Evolutionary conservation across 768 basidiomycete species (phyloP), one percentile per base, ranked within the genome.

Genomic region (Lactarius vividus): DNA sequence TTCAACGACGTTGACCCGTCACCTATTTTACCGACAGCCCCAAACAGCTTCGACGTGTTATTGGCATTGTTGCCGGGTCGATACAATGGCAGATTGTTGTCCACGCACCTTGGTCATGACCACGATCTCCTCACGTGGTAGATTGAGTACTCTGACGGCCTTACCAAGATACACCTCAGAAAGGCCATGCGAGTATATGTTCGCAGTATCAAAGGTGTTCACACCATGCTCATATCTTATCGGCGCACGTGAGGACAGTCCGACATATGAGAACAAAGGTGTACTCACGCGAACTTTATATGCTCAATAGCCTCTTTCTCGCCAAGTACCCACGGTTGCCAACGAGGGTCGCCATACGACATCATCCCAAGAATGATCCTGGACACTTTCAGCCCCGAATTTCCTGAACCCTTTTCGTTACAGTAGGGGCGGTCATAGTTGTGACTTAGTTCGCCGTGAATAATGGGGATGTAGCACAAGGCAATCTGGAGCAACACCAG

Each of bases 311-410:
- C 66, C 42, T 71, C 70, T 10, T 73, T 72, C 56, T 79, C 74
- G 6, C 65, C 72, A 1, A 74, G 63, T 31, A 78, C 72, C 78
- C 78, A 79, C 11, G 66, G 63, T 49, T 73, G 64, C 70, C 75
- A 74, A 33, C 64, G 59, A 3, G 70, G 26, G 11, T 72, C 72
- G 29, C 82, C 86, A 69, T 86, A 88, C n/a, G 79, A 77, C 86
- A 87, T 85, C 44, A 80, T 82, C 1, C 88, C 88, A 0, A 89
- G 77, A 52, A 89, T 87, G 57, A 88, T 79, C 74, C 81, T 84
- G 29, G 87, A 88, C 0, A 89, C 82, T 72, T 88, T 84, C 49
- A 86, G 74, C 3, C 86, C 87, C 0, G 84, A 85, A 5, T 81
- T 84, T 35, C 79, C 79, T 10, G 52, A 52, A 67, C 9, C 28